Evolutionary conservation across 768 basidiomycete species (phyloP), one percentile per base, ranked within the genome.

Genomic region (Suillus subaureus): DNA sequence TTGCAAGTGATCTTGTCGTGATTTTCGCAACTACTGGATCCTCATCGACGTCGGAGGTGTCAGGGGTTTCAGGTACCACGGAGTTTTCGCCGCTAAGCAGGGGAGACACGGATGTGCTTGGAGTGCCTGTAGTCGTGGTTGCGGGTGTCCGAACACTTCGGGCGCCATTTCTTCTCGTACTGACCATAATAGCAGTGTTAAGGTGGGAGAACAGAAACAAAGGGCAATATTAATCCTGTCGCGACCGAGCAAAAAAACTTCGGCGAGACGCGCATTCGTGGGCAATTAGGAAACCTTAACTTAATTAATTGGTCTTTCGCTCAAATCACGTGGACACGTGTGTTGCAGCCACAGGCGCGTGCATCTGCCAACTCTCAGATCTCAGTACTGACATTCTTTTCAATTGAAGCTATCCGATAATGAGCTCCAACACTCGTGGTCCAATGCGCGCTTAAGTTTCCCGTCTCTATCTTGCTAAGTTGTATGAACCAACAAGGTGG

Each of bases 71-170:
- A 37, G 75, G 73, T 71, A 81, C 77, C 49, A 78, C 77, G 39
- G 87, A 86, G 28, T 77, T 75, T 61, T 76, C 74, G 39, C 80
- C 77, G 69, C 85, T 88, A 69, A 87, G 82, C 31, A 83, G 68
- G 45, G 88, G 85, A 15, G 89, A 85, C 37, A 77, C 79, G 47
- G 80, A 77, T 15, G 82, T 78, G 16, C 82, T 78, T 9, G 82
- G 76, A 5, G 81, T 66, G n/a, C 33, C 61, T 49, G 77, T 66
- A 12, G 77, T 64, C 33, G 76, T 66, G 6, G 74, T 74, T 55
- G 71, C 66, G 9, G 77, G 68, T 12, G 76, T 73, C 35, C 54
- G 65, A 5, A 60, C 43, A 21, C 35, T 66, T 16, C 71, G 68
- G 15, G 42, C 62, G 33, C 64, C 43, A 54, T 69, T 47, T 12